A percentile compares a stretch with the other conserved stretches of the same genome.
phyloP scores from a whole-genome alignment of 2,329 filamentous ascomycete genomes.

The Gaeumannomyces sp. region DNA sequence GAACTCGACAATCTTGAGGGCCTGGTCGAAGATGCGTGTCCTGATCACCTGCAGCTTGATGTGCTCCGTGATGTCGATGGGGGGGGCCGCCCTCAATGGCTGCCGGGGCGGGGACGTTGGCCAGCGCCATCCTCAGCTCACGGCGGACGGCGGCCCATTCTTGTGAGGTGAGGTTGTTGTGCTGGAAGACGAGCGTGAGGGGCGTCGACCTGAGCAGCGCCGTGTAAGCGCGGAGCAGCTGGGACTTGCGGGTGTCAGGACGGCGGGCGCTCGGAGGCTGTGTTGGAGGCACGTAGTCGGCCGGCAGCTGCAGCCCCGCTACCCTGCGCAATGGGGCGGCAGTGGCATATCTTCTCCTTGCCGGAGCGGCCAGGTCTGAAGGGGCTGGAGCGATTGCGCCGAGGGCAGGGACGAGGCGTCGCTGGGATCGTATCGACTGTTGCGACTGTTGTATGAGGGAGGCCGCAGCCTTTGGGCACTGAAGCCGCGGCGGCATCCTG shows the following conservation, averaged over 20 bases:
- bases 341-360: conserved; percentile 8
- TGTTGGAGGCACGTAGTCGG: conserved; percentile 53
- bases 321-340: conserved; percentile 2
- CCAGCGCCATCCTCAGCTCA: conserved; percentile 51
- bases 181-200: conserved; percentile 74
- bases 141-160: conserved; percentile 70
- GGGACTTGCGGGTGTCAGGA: conserved; percentile 81
- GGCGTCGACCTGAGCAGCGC: conserved; percentile 81
- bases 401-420: not conserved
- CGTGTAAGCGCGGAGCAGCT: conserved; percentile 79
- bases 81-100: conserved; percentile 25
- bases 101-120: conserved; percentile 31
- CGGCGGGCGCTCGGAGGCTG: conserved; percentile 86
- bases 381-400: not conserved
- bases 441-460: conserved; percentile 8
- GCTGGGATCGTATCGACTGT: conserved; percentile 4
- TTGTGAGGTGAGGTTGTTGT: conserved; percentile 62
- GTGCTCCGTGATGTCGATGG: conserved; percentile 45
- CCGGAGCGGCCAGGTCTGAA: not conserved
- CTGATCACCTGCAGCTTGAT: conserved; percentile 80
- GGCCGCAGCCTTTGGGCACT: conserved; percentile 14
- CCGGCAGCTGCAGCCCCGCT: conserved; percentile 27
- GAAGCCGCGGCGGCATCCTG: conserved; percentile 22
- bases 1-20: conserved; percentile 81
- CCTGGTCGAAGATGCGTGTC: conserved; percentile 81